These are phyloP conservation scores for Entomortierella lignicola DNA, from an alignment of 192 early-diverging fungal species.

Conservation along the genomic window DNA sequence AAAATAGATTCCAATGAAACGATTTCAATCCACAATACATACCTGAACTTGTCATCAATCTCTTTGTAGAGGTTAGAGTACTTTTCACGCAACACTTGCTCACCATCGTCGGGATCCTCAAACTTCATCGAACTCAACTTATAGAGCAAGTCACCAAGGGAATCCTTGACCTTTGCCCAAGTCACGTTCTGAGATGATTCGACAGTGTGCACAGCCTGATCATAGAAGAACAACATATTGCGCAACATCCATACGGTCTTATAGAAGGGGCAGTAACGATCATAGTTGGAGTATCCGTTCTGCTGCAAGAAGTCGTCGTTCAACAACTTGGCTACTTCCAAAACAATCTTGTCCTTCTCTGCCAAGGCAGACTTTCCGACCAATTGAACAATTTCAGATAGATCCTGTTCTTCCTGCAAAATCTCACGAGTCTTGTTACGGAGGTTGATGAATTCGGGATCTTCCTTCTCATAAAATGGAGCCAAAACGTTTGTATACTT, in stretches of 20 bases:
- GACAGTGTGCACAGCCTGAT: conserved; percentile 92
- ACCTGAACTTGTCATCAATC: conserved; percentile 94
- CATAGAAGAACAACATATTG: conserved; percentile 98
- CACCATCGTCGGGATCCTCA: conserved; percentile 98
- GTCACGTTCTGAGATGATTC: conserved; percentile 92
- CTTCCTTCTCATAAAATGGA: conserved; percentile 93
- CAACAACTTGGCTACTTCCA: conserved; percentile 96
- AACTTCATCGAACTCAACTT: conserved; percentile 99
- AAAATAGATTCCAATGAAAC: background rate
- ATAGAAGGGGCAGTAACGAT: conserved; percentile 99
- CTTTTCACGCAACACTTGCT: conserved; percentile 85
- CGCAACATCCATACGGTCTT: conserved; percentile 99
- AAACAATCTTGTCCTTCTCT: conserved; percentile 98
- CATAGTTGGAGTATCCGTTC: conserved; percentile 98
- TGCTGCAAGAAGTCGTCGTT: conserved; percentile 99
- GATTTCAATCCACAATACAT: background rate
- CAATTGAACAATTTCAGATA: conserved; percentile 99
- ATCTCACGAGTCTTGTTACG: conserved; percentile 98
- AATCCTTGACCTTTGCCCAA: conserved; percentile 95
- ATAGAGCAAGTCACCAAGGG: conserved; percentile 93
- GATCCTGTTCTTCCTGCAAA: conserved; percentile 97
- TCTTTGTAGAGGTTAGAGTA: conserved; percentile 94
- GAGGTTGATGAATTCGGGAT: conserved; percentile 93
- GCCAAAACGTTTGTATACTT: conserved; percentile 99
- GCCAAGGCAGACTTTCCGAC: conserved; percentile 93